A percentile compares a stretch with the other conserved stretches of the same genome.
phyloP scores from a whole-genome alignment of 345 rosid genomes.

The Leavenworthia alabamica region DNA sequence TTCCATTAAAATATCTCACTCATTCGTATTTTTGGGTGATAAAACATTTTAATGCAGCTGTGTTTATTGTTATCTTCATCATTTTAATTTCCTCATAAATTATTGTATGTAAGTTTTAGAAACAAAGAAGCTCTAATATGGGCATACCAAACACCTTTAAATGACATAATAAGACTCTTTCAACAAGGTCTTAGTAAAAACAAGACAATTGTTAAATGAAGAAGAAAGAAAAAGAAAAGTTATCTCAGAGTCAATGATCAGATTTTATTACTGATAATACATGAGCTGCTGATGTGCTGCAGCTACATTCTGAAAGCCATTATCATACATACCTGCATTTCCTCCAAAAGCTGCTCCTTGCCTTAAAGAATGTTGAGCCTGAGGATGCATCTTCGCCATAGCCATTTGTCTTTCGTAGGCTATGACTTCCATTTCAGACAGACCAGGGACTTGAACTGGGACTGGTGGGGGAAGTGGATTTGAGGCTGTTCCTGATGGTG shows the following conservation, averaged over 20 bases:
- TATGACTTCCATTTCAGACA: constrained; percentile 51
- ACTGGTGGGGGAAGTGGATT: constrained; percentile 78
- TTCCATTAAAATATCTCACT: too few species aligned
- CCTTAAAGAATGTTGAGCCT: constrained; percentile 69
- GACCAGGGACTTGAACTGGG: constrained; percentile 44
- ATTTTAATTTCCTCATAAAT: too few species aligned
- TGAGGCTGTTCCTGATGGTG: constrained; percentile 76
- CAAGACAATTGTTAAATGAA: constrained; percentile 6
- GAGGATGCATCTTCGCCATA: constrained; percentile 72
- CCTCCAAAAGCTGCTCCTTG: constrained; percentile 67
- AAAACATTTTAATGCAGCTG: too few species aligned
- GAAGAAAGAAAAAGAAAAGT: not conserved
- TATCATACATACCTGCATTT: constrained; percentile 70
- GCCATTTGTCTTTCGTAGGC: constrained; percentile 65
- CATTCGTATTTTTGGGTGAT: too few species aligned
- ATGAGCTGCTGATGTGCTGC: constrained; percentile 82
- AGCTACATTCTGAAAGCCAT: constrained; percentile 70
- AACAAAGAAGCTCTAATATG: too few species aligned
- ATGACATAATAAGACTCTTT: constrained; percentile 8
- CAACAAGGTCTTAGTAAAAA: constrained; percentile 13
- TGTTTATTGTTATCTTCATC: too few species aligned
- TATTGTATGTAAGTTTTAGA: too few species aligned
- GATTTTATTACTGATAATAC: constrained; percentile 57
- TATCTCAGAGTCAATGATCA: not conserved
- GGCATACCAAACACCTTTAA: constrained; percentile 6